Conservation (phyloP, 768 basidiomycete species). For the Punctularia strigosozonata region DNA sequence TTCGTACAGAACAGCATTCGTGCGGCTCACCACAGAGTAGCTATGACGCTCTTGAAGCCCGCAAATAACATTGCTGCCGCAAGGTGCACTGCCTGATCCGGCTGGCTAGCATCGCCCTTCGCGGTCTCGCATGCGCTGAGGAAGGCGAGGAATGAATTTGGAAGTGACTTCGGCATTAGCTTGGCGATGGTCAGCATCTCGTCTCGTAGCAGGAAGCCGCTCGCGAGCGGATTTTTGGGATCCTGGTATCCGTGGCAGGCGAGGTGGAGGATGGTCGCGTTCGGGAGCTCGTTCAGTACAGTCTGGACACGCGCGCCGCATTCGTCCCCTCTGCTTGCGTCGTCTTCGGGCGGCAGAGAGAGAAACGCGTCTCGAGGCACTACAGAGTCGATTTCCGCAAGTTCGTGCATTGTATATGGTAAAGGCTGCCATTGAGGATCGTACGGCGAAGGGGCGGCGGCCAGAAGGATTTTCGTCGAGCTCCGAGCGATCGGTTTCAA, state of each 20-base stretch:
- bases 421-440: background rate
- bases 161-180: background rate
- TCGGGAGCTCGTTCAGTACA: background rate
- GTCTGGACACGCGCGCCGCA: background rate
- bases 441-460: background rate
- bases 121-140: conserved; percentile 7
- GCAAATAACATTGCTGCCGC: conserved; percentile 5
- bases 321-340: background rate
- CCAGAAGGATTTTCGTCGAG: background rate
- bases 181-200: background rate
- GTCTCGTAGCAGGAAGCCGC: conserved; percentile 1
- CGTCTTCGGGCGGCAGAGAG: background rate
- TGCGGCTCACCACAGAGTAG: conserved; percentile 4
- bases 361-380: background rate
- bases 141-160: conserved; percentile 5
- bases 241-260: conserved; percentile 4
- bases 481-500: background rate
- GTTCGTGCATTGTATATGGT: background rate
- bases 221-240: conserved; percentile 3
- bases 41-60: conserved; percentile 4
- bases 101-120: background rate
- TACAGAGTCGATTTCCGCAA: background rate
- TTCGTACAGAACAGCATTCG: background rate
- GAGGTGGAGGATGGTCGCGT: conserved; percentile 1
- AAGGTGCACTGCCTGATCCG: conserved; percentile 5